Percentiles rank a stretch among this genome's conserved stretches.
phyloP scores from a whole-genome alignment of 495 filamentous ascomycete genomes.

The Penicillium silybi region DNA sequence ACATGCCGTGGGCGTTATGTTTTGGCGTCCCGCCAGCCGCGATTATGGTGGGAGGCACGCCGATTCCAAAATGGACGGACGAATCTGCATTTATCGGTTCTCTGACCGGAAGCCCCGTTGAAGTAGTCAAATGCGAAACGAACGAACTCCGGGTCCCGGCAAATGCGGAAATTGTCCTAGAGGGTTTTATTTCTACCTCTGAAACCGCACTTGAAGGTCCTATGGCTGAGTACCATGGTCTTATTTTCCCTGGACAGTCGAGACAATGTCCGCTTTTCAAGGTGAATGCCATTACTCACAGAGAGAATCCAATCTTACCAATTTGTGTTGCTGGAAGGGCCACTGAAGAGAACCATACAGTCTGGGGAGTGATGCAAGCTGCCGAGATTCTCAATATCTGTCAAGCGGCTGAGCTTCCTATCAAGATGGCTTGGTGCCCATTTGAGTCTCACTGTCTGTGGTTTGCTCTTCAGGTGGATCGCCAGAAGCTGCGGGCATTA shows the following conservation, averaged over 20 bases:
- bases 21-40: slow-evolving; percentile 41
- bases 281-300: slow-evolving; percentile 40
- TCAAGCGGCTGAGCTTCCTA: slow-evolving; percentile 29
- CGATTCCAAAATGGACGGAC: slow-evolving; percentile 32
- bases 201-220: slow-evolving; percentile 34
- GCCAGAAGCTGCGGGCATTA: slow-evolving; percentile 23
- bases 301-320: slow-evolving; percentile 35
- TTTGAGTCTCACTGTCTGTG: slow-evolving; percentile 41
- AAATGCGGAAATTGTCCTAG: slow-evolving; percentile 37
- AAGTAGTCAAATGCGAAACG: slow-evolving; percentile 41
- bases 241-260: slow-evolving; percentile 31
- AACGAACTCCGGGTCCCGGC: slow-evolving; percentile 38
- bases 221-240: slow-evolving; percentile 38
- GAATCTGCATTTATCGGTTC: slow-evolving; percentile 38
- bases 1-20: slow-evolving; percentile 34
- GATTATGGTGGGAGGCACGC: slow-evolving; percentile 38
- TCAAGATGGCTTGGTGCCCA: slow-evolving; percentile 34
- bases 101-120: slow-evolving; percentile 30
- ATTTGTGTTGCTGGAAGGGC: slow-evolving; percentile 30
- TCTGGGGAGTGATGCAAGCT: slow-evolving; percentile 37
- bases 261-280: slow-evolving; percentile 27
- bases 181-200: slow-evolving; percentile 34
- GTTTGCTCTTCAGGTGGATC: slow-evolving; percentile 36
- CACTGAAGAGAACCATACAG: slow-evolving; percentile 37
- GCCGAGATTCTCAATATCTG: slow-evolving; percentile 39